A percentile compares a stretch with the other conserved stretches of the same genome.
Evolutionary conservation across 2,329 filamentous ascomycete species (phyloP).

Genomic region (Botrytis deweyae): DNA sequence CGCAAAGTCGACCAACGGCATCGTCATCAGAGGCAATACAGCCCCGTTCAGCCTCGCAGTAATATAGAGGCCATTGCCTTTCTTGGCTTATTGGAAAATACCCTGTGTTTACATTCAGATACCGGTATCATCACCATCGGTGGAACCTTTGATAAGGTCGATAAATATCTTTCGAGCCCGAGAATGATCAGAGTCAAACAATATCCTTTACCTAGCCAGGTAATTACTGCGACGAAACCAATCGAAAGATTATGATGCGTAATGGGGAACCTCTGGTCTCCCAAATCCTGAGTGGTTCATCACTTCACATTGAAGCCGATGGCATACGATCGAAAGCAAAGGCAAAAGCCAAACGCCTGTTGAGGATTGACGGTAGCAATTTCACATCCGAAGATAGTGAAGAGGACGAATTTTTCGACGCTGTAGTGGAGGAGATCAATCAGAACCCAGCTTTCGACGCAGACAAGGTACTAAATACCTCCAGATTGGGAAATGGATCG

Average conservation of each 20-base stretch:
- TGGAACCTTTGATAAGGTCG: background rate
- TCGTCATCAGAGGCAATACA: background rate
- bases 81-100: background rate
- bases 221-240: background rate
- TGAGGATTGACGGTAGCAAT: background rate
- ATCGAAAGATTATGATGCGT: constrained; percentile 1
- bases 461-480: constrained; percentile 25
- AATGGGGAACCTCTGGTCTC: constrained; percentile 14
- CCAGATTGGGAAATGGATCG: constrained; percentile 19
- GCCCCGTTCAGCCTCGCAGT: background rate
- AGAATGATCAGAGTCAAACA: background rate
- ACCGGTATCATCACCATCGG: no score
- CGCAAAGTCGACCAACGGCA: background rate
- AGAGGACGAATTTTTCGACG: background rate
- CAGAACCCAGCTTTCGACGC: constrained; percentile 31
- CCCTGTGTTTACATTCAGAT: background rate
- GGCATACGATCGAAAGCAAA: constrained; percentile 3
- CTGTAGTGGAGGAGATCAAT: constrained; percentile 22
- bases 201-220: background rate
- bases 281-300: background rate
- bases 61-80: background rate
- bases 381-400: background rate
- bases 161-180: background rate
- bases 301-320: background rate
- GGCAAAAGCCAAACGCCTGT: background rate